Conservation (phyloP, 371 early-diverging fungal genomes). For the Nematocida sp. region DNA sequence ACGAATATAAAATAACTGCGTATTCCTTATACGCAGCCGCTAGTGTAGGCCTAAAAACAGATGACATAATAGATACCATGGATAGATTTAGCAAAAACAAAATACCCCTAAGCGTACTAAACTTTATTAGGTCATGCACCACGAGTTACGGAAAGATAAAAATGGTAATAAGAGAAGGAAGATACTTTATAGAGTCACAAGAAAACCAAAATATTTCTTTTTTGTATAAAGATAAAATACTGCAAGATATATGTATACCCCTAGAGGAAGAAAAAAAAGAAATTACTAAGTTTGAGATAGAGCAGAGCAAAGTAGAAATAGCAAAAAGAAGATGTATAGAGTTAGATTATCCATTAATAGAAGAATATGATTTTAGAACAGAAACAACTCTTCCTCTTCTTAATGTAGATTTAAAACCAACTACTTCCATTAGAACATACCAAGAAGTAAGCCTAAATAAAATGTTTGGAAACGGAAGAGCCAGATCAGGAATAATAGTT, state of each 20-base stretch:
- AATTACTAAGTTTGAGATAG: slow-evolving; percentile 80
- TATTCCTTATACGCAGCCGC: slow-evolving; percentile 98
- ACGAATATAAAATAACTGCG: slow-evolving; percentile 92
- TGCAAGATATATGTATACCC: slow-evolving; percentile 64
- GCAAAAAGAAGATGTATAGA: slow-evolving; percentile 87
- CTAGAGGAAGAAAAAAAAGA: slow-evolving; percentile 27
- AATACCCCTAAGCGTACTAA: slow-evolving; percentile 76
- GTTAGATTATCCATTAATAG: slow-evolving; percentile 89
- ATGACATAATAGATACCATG: slow-evolving; percentile 84
- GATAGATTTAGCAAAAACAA: slow-evolving; percentile 78
- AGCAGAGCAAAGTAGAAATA: slow-evolving; percentile 70
- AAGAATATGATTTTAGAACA: slow-evolving; percentile 95
- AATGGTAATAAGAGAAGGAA: slow-evolving; percentile 83
- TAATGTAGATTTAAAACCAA: slow-evolving; percentile 88
- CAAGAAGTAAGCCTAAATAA: slow-evolving; percentile 95
- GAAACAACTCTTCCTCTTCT: slow-evolving; percentile 78
- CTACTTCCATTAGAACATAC: slow-evolving; percentile 86
- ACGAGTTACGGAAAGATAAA: slow-evolving; percentile 90
- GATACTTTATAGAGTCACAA: slow-evolving; percentile 80
- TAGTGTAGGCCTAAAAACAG: slow-evolving; percentile 89
- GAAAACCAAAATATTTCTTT: slow-evolving; percentile 77
- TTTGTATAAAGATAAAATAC: slow-evolving; percentile 75
- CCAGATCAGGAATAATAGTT: slow-evolving; percentile 96
- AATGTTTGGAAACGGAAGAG: slow-evolving; percentile 96
- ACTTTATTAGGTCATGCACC: slow-evolving; percentile 81